Base-by-base conservation (phyloP, 192 early-diverging fungal genomes). In the Linnemannia schmuckeri region DNA sequence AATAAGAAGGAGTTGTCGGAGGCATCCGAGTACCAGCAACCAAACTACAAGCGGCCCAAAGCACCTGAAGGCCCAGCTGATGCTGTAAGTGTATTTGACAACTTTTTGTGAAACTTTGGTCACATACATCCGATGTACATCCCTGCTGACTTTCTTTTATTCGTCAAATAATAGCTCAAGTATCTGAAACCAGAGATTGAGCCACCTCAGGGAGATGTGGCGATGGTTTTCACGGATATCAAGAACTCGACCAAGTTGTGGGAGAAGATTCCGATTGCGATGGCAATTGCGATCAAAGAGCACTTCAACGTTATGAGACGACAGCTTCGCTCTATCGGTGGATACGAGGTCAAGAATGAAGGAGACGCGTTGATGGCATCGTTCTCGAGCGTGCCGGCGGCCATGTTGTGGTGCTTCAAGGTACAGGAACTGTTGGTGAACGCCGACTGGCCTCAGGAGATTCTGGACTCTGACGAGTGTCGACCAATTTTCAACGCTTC, bases 311-410 rank as follows among this genome's bases (percentile, higher is more conserved):
- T 95, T 7, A 96, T 98, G 96, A 91, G 97, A 15, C 93, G 95
- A 72, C 91, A 94, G 63, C 89, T 98, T 42, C 93, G 95, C 70
- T 92, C 92, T 35, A 94, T 95, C 68, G 96, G 97, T 47, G 97
- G 97, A 27, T 98, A 98, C 78, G 97, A 98, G 81, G 97, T 98
- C 61, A 98, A 98, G 83, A 98, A 96, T 2, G 97, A 98, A 89
- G 97, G 97, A 70, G 97, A 98, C 80, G 96, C 96, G 24, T 96
- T 98, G 82, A 98, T 98, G 95, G 96, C 97, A 30, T 95, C 94
- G 73, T 98, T 98, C 83, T 94, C 95, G 15, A 95, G 94, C 38
- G 93, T 96, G 0, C 90, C 94, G 0, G 91, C 93, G 46, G 97
- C 97, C 4, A 82, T 97, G 77, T 89, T 97, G 27, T 98, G 97